These are phyloP conservation scores for Aspergillus sp. DNA, from an alignment of 2,329 filamentous ascomycete genomes.

Conservation along the genomic window DNA sequence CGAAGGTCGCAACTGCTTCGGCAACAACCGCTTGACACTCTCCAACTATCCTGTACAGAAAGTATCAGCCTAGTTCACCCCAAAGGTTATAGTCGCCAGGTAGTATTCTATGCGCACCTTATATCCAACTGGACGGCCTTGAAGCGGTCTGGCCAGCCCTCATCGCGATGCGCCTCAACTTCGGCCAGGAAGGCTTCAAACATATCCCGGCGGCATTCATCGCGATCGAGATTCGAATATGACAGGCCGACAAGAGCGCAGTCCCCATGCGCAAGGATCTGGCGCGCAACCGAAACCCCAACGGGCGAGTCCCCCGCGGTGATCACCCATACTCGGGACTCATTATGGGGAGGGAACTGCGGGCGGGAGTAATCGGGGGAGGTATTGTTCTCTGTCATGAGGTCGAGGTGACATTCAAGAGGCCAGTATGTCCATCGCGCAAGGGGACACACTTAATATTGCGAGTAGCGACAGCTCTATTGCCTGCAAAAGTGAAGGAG, in stretches of 20 bases:
- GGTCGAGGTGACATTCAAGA: constrained; percentile 23
- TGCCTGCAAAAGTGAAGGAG: not conserved
- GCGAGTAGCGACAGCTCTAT: not conserved
- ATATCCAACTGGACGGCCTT: constrained; percentile 61
- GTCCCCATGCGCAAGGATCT: constrained; percentile 86
- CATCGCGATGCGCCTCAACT: constrained; percentile 58
- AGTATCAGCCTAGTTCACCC: constrained; percentile 13
- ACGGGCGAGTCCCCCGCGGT: constrained; percentile 84
- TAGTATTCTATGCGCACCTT: constrained; percentile 37
- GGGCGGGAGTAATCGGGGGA: constrained; percentile 33
- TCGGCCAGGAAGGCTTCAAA: constrained; percentile 76
- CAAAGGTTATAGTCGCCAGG: not conserved
- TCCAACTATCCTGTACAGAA: constrained; percentile 51
- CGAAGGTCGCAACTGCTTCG: constrained; percentile 80
- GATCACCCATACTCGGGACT: constrained; percentile 87
- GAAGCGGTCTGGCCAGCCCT: constrained; percentile 80
- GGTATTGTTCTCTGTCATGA: constrained; percentile 38
- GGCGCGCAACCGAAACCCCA: constrained; percentile 75
- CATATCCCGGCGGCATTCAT: constrained; percentile 72
- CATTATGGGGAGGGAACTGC: constrained; percentile 61
- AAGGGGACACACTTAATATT: constrained; percentile 1
- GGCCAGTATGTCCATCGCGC: constrained; percentile 30
- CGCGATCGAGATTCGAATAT: constrained; percentile 71
- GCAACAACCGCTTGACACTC: constrained; percentile 85
- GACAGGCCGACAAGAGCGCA: constrained; percentile 83